Evolutionary conservation across 225 moss, liverwort and hornwort genomes (phyloP).

Genomic region (Polytrichum commune): DNA sequence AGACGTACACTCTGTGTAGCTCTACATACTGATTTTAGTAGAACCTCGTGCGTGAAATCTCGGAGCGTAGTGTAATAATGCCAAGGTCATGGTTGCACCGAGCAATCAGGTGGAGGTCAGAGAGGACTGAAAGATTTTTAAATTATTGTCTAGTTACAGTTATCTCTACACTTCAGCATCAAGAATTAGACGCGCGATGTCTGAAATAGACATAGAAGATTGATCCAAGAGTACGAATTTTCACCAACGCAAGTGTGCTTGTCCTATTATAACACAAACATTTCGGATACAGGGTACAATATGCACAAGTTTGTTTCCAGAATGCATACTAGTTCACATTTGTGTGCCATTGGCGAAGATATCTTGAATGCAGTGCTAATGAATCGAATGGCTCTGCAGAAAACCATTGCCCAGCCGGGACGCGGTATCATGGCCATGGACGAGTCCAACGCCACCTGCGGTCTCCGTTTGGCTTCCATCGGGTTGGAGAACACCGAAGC

Average conservation of each 20-base stretch:
- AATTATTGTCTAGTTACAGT: too few species aligned
- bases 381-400: conserved; percentile 13
- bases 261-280: background rate
- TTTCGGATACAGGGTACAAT: too few species aligned
- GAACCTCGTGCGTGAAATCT: too few species aligned
- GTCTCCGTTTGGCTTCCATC: conserved; percentile 37
- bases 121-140: too few species aligned
- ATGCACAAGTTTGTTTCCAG: too few species aligned
- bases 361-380: background rate
- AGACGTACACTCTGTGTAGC: too few species aligned
- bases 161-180: too few species aligned
- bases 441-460: conserved; percentile 54
- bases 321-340: background rate
- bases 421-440: conserved; percentile 52
- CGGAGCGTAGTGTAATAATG: too few species aligned
- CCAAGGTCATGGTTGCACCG: too few species aligned
- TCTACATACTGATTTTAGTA: too few species aligned
- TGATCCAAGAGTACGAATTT: background rate
- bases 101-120: too few species aligned
- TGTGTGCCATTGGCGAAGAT: background rate
- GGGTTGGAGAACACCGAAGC: conserved; percentile 43
- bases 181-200: too few species aligned
- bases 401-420: conserved; percentile 30
- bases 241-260: background rate
- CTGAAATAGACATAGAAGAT: background rate